Evolutionary conservation across 2,329 filamentous ascomycete genomes (phyloP), one percentile per base, ranked within the genome.

Genomic region (Aspergillus ruber): DNA sequence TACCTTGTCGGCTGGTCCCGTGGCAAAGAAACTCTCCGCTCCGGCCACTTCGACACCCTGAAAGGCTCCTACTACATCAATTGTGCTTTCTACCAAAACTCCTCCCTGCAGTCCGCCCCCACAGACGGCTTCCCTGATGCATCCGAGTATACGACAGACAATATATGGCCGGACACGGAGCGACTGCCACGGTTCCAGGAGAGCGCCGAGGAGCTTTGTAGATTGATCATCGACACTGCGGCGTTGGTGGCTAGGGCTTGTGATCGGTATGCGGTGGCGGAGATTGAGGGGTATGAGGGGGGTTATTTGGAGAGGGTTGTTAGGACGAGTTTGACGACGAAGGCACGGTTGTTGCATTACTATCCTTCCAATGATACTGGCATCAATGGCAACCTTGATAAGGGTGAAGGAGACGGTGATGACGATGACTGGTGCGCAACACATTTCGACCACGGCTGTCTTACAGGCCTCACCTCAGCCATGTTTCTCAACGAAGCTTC

Each of bases 361-460:
- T 97, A 90, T 59, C 91, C 91, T 1, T 50, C 56, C 0, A 45
- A 52, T 4, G 33, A 41, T 12, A 42, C 50, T 20, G 20, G 20
- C 20, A 20, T 20, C 20, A 20, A 20, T 20, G 20, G 4, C 20
- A 4, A 20, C 20, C 20, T 20, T 20, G 20, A 20, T 20, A 20
- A 20, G 4, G 20, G 4, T 20, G 20, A 10, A 42, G 48, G 4
- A 48, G 86, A 91, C n/a, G n/a, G n/a, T 63, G 85, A 90, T 66
- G 84, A 89, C 51, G 90, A 96, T 67, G 88, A 94, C 70, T 98
- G 93, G 93, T 98, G 91, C 67, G 88, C 90, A 7, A 76, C 72
- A 2, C 74, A 76, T 51, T 49, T 93, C 48, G 91, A 97, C 67
- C 90, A 96, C 60, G 90, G 93, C 39, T 97, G 91, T 64, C 77